Base-by-base conservation (phyloP, 345 rosid genomes). In the Isatis tinctoria region DNA sequence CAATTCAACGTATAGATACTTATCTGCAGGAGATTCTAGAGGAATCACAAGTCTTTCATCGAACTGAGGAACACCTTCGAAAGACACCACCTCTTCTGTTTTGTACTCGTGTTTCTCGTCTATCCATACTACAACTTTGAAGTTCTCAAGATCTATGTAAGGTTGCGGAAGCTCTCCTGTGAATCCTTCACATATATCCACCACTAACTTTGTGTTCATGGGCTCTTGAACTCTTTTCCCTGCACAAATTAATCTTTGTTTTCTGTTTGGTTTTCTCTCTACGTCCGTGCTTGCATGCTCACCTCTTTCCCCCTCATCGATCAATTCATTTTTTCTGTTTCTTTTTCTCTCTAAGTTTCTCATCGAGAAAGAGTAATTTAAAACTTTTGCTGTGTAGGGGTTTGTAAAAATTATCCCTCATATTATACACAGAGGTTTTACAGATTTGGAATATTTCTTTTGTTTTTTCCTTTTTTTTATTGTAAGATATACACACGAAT, bases 1-100 rank as follows among this genome's bases (percentile, higher is more conserved):
- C 10, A 70, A 32, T 33, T 70, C 74, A 6, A 70, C 6, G 30
- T 70, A 43, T 32, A 70, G 65, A 58, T 70, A 37, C 37, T 1
- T 13, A 30, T 56, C 7, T 14, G 24, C 33, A 41, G 36, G 60
- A 52, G 10, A 52, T 5, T 67, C 39, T 37, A 37, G 2, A 26
- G 61, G 27, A 52, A 67, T 36, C 49, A n/a, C 61, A 44, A 67
- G 0, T 26, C 8, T 20, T 67, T 30, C 3, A 28, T 56, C 5
- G 45, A 56, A 69, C 0, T 12, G 8, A 41, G 0, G 5, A 1
- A 3, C 0, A 8, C 30, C 62, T 10, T 27, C 0, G 3, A 2
- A 40, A 54, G 28, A 7, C n/a, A 9, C 41, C 5, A 54, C 32
- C 1, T 0, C 8, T 11, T 12, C 0, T 11, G 63, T 56, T 56